A percentile compares a stretch with the other conserved stretches of the same genome.
These are phyloP conservation scores for Phialophora verrucosa DNA, from an alignment of 2,329 filamentous ascomycete species.

Conservation along the genomic window DNA sequence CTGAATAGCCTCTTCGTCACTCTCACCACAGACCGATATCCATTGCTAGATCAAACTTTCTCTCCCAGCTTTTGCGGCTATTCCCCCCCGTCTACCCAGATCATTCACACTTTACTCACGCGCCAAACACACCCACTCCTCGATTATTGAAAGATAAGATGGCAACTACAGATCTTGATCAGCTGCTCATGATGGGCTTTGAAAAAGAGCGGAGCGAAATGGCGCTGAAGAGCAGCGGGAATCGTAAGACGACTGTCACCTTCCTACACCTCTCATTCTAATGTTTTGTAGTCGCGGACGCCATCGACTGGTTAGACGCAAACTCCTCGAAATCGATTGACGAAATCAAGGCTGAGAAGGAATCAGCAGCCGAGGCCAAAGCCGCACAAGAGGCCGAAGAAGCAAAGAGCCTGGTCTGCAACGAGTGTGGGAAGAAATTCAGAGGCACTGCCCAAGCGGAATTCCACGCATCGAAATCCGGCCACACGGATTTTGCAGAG, in stretches of 20 bases:
- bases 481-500: slow-evolving; percentile 89
- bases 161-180: slow-evolving; percentile 60
- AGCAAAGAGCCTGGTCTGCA: slow-evolving; percentile 85
- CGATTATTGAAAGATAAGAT: slow-evolving; percentile 20
- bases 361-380: slow-evolving; percentile 64
- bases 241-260: slow-evolving; percentile 62
- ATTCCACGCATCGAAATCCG: slow-evolving; percentile 89
- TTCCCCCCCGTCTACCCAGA: not conserved
- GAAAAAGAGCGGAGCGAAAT: slow-evolving; percentile 80
- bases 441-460: slow-evolving; percentile 79
- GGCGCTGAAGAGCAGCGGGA: slow-evolving; percentile 81
- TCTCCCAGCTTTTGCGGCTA: not conserved
- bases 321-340: slow-evolving; percentile 88
- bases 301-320: slow-evolving; percentile 91
- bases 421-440: slow-evolving; percentile 93
- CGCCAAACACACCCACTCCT: not conserved
- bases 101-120: not conserved
- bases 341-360: slow-evolving; percentile 69
- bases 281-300: slow-evolving; percentile 71
- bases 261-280: slow-evolving; percentile 6
- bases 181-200: slow-evolving; percentile 75
- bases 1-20: not conserved
- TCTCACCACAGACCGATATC: not conserved
- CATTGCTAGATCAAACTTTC: not conserved
- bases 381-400: slow-evolving; percentile 72